Conservation (phyloP, 2,329 filamentous ascomycete genomes). For the Fusarium duplospermum region DNA sequence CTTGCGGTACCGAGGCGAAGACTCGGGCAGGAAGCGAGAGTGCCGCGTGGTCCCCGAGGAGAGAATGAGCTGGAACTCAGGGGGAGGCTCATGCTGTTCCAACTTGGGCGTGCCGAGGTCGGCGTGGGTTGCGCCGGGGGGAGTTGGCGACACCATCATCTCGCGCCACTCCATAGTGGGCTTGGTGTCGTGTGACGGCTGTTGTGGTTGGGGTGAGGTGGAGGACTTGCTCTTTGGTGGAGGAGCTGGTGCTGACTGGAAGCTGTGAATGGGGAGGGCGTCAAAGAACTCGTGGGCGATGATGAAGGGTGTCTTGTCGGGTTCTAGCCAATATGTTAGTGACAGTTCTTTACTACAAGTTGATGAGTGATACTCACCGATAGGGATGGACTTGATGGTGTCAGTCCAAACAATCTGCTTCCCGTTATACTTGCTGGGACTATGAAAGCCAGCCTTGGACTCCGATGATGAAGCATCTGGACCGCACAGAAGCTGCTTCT, state of each 20-base stretch:
- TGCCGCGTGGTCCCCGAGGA: conserved; percentile 82
- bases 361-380: conserved; percentile 58
- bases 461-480: conserved; percentile 74
- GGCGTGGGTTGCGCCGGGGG: conserved; percentile 64
- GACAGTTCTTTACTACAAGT: neutral
- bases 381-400: conserved; percentile 84
- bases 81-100: conserved; percentile 64
- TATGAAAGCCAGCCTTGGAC: conserved; percentile 78
- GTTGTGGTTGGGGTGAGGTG: conserved; percentile 49
- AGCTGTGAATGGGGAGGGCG: conserved; percentile 94
- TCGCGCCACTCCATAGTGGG: conserved; percentile 78
- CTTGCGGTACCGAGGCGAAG: conserved; percentile 80
- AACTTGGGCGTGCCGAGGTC: conserved; percentile 66
- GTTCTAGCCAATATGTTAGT: conserved; percentile 54
- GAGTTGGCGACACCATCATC: conserved; percentile 78
- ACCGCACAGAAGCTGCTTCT: conserved; percentile 86
- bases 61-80: conserved; percentile 90
- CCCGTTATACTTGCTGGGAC: conserved; percentile 78
- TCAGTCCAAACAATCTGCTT: conserved; percentile 91
- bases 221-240: conserved; percentile 29
- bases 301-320: conserved; percentile 86
- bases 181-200: conserved; percentile 53
- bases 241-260: conserved; percentile 75
- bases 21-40: conserved; percentile 85
- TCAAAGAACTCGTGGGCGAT: conserved; percentile 99